Base-by-base conservation (phyloP, 2,329 filamentous ascomycete genomes). In the Alternaria gansuensis region DNA sequence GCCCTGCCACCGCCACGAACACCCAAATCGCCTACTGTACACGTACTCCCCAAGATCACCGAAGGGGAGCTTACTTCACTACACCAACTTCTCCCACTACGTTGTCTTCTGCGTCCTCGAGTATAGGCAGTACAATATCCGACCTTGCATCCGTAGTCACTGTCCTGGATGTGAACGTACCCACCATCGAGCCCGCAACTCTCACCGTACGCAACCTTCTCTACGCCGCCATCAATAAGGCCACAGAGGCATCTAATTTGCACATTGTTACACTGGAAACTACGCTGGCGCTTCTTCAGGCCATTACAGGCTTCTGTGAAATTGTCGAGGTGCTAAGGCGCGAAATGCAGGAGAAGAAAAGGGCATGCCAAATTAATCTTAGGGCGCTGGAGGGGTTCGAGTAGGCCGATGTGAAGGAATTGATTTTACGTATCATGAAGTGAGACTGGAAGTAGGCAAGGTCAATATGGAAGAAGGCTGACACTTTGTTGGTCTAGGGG, bases 241-340 rank as follows among this genome's bases (percentile, higher is more conserved):
- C 66, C 4, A 57, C 39, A 1, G 10, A 23, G 1, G 54, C 56
- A 0, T 29, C 41, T 4, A 3, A 17, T 3, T 36, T 39, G 2
- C 68, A 70, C n/a, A 36, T 69, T 4, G 55, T 61, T 0, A 68
- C 66, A 1, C 48, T 70, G 21, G 45, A 56, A 24, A 64, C 57
- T 7, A 54, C 54, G 3, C 23, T 68, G 11, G 59, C 55, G 7
- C 13, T 70, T 5, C 49, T 70, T 3, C 41, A 51, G 3, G 54
- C 66, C 6, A 46, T 70, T 0, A 45, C 55, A 5, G 66, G 63
- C 1, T 62, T 69, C 7, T 65, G 68, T 17, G 57, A 44, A 6
- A 67, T 63, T 2, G 57, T 69, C 1, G 43, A 33, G 6, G 54
- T 59, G 7, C 24, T 68, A 10, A 59, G 23, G 26, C 13, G 34